phyloP scores from a whole-genome alignment of 2,329 filamentous ascomycete species.

The Alternaria gansuensis region DNA sequence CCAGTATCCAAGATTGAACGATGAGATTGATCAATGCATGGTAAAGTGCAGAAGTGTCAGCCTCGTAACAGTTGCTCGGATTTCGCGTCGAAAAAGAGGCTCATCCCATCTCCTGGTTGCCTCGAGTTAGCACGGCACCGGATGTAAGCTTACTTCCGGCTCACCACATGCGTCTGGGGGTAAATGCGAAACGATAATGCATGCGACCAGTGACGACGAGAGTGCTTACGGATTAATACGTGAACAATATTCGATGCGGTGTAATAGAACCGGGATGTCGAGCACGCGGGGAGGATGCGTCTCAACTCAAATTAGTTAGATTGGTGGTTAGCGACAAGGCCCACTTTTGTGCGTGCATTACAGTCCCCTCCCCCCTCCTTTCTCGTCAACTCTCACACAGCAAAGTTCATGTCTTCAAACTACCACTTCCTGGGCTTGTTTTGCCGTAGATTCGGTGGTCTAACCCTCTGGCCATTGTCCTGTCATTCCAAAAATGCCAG shows the following conservation, averaged over 20 bases:
- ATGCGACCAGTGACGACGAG: no score
- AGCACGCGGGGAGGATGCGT: not conserved
- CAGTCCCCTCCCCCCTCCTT: no score
- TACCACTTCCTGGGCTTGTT: not conserved
- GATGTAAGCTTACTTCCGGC: not conserved
- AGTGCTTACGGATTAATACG: no score
- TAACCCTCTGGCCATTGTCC: slow-evolving; percentile 26
- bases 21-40: not conserved
- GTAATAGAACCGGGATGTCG: not conserved
- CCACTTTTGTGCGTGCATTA: not conserved
- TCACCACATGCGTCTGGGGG: no score
- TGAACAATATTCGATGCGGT: no score
- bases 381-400: not conserved
- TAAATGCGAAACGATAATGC: no score
- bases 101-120: no score
- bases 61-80: not conserved
- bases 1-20: no score
- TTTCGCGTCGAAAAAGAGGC: not conserved
- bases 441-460: slow-evolving; percentile 1
- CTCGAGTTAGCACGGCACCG: no score
- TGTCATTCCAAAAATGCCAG: slow-evolving; percentile 27
- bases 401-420: not conserved
- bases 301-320: not conserved
- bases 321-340: not conserved
- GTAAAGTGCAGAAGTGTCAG: not conserved